Evolutionary conservation across 306 rosid genomes (phyloP).

Genomic region (Fragaria ananassa): DNA sequence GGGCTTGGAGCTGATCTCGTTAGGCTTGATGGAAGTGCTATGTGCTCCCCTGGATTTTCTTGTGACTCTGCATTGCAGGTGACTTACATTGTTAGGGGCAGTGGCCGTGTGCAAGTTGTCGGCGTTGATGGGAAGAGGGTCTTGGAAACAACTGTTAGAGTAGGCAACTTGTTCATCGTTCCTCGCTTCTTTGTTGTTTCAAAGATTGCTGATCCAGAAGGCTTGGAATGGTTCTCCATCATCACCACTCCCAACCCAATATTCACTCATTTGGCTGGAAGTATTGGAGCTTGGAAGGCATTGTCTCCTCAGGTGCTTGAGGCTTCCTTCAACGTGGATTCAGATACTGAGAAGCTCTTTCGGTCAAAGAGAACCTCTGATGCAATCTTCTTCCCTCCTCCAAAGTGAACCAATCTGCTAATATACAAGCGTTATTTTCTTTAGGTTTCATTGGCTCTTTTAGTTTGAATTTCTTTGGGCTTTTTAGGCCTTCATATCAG

Average conservation of each 20-base stretch:
- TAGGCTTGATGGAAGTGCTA: constrained; percentile 64
- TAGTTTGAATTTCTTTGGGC: background rate
- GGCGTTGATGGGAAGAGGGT: constrained; percentile 70
- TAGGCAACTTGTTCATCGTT: constrained; percentile 75
- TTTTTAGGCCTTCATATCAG: background rate
- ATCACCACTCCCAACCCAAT: constrained; percentile 73
- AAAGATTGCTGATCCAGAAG: constrained; percentile 72
- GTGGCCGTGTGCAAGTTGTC: constrained; percentile 75
- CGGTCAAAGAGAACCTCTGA: constrained; percentile 69
- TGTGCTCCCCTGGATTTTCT: constrained; percentile 85
- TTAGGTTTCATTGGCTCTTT: background rate
- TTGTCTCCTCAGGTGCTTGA: constrained; percentile 64
- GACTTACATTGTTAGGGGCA: constrained; percentile 67
- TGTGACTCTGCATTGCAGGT: constrained; percentile 80
- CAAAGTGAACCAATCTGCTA: constrained; percentile 30
- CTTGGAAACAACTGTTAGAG: constrained; percentile 61
- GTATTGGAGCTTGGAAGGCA: constrained; percentile 78
- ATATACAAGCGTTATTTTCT: background rate
- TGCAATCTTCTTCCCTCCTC: constrained; percentile 86
- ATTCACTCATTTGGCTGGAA: constrained; percentile 83
- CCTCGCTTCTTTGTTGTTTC: constrained; percentile 84
- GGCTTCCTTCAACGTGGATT: constrained; percentile 77
- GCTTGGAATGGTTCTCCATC: constrained; percentile 90
- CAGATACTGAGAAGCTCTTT: constrained; percentile 52
- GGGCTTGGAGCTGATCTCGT: constrained; percentile 83